Conservation (phyloP, 345 rosid species). For the Balakata baccata region DNA sequence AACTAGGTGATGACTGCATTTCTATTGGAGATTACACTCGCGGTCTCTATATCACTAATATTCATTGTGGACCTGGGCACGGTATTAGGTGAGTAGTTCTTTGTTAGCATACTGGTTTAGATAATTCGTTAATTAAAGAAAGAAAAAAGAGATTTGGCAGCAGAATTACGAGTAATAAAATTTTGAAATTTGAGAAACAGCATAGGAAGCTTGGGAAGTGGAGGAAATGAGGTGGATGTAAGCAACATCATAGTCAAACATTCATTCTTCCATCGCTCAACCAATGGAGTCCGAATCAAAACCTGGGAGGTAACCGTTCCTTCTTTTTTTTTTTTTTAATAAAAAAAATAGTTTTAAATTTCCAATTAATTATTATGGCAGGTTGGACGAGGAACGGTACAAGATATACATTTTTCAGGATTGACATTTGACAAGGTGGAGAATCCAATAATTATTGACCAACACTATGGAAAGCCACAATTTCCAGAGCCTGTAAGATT, state of each 20-base stretch:
- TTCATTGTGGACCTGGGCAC: slow-evolving; percentile 23
- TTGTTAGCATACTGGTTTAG: neutral
- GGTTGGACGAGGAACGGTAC: slow-evolving; percentile 27
- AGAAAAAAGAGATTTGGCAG: too few species aligned
- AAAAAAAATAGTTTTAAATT: too few species aligned
- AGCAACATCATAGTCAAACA: slow-evolving; percentile 25
- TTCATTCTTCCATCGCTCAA: slow-evolving; percentile 19
- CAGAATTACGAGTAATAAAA: neutral
- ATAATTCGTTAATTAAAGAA: too few species aligned
- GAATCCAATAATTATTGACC: slow-evolving; percentile 31
- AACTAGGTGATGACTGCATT: too few species aligned
- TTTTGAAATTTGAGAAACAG: neutral
- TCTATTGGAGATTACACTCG: slow-evolving; percentile 22
- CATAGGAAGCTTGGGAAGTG: slow-evolving; percentile 42
- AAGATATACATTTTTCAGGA: slow-evolving; percentile 24
- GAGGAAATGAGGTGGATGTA: slow-evolving; percentile 31
- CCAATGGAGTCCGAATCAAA: slow-evolving; percentile 43
- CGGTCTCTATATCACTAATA: slow-evolving; percentile 18
- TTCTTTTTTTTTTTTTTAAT: too few species aligned
- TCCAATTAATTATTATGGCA: slow-evolving; percentile 6
- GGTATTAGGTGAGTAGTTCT: slow-evolving; percentile 36
- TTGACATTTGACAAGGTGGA: slow-evolving; percentile 23
- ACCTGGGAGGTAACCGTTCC: slow-evolving; percentile 30
- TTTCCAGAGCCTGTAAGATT: too few species aligned
- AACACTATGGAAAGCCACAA: slow-evolving; percentile 25